These are phyloP conservation scores for Amanita inopinata DNA, from an alignment of 768 basidiomycete species.

Conservation along the genomic window DNA sequence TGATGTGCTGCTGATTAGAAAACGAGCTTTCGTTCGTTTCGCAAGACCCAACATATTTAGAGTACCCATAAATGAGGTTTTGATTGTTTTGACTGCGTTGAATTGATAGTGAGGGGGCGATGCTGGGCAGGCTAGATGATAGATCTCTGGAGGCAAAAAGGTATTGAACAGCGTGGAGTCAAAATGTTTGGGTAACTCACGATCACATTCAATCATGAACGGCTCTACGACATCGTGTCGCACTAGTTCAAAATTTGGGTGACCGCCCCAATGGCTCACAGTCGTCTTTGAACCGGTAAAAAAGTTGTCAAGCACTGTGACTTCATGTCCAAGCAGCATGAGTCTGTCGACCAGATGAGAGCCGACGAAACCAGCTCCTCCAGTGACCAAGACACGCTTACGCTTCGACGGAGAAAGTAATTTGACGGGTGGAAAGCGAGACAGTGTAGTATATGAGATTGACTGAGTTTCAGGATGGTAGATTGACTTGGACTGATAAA, in stretches of 20 bases:
- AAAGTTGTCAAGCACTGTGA: constrained; percentile 96
- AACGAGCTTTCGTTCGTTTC: constrained; percentile 94
- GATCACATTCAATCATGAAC: constrained; percentile 98
- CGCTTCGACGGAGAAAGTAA: constrained; percentile 67
- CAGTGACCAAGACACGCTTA: constrained; percentile 91
- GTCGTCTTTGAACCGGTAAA: constrained; percentile 99
- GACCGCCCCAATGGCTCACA: constrained; percentile 91
- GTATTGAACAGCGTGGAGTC: constrained; percentile 11
- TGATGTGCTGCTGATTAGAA: constrained; percentile 92
- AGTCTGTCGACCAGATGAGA: constrained; percentile 96
- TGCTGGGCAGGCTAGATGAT: constrained; percentile 96
- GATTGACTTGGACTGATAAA: constrained; percentile 79
- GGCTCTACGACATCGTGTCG: constrained; percentile 96
- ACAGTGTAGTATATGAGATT: constrained; percentile 88
- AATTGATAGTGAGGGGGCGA: constrained; percentile 97
- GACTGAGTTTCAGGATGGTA: constrained; percentile 70
- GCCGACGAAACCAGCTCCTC: constrained; percentile 98
- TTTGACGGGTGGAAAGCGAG: constrained; percentile 88
- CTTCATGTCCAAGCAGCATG: constrained; percentile 96
- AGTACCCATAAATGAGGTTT: constrained; percentile 97
- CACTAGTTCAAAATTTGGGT: constrained; percentile 98
- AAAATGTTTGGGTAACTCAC: constrained; percentile 35
- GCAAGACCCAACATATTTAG: constrained; percentile 98
- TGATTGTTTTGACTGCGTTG: constrained; percentile 96
- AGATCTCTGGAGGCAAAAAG: constrained; percentile 60